These are phyloP conservation scores for Aspergillaceae sp. DNA, from an alignment of 2,329 filamentous ascomycete species.

Conservation along the genomic window DNA sequence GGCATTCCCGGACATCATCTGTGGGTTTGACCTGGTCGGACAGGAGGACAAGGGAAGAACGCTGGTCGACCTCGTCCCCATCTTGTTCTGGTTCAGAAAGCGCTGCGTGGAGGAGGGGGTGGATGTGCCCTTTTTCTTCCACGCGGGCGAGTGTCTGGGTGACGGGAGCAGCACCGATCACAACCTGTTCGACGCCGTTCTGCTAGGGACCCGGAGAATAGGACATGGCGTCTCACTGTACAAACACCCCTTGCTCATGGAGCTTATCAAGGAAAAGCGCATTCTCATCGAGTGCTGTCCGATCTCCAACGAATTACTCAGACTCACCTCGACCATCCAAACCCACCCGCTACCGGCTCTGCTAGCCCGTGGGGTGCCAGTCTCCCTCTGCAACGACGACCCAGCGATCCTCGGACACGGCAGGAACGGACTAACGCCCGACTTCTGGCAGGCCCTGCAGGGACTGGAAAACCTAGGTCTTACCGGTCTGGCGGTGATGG, in stretches of 20 bases:
- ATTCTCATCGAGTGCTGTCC: slow-evolving; percentile 87
- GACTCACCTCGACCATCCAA: slow-evolving; percentile 67
- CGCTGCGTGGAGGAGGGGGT: slow-evolving; percentile 68
- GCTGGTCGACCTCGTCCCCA: slow-evolving; percentile 66
- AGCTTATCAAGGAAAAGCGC: slow-evolving; percentile 79
- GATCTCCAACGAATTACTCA: slow-evolving; percentile 79
- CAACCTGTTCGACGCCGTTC: slow-evolving; percentile 82
- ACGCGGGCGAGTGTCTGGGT: slow-evolving; percentile 81
- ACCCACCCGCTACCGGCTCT: slow-evolving; percentile 75
- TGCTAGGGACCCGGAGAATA: slow-evolving; percentile 79
- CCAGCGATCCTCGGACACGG: slow-evolving; percentile 82
- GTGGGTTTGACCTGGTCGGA: slow-evolving; percentile 83
- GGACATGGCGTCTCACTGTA: slow-evolving; percentile 82
- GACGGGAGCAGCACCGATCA: slow-evolving; percentile 67
- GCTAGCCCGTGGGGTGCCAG: slow-evolving; percentile 73
- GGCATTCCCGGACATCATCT: slow-evolving; percentile 67
- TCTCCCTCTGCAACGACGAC: slow-evolving; percentile 82
- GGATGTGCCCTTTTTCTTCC: slow-evolving; percentile 89
- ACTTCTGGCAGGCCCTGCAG: slow-evolving; percentile 90
- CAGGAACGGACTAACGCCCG: slow-evolving; percentile 72
- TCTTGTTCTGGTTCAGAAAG: slow-evolving; percentile 90
- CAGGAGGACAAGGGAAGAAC: slow-evolving; percentile 74
- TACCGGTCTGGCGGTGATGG: slow-evolving; percentile 74
- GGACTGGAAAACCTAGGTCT: slow-evolving; percentile 87
- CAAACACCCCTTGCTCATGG: slow-evolving; percentile 82